Base-by-base conservation (phyloP, 1,284 basidiomycete genomes). In the Rhodotorula sp. region DNA sequence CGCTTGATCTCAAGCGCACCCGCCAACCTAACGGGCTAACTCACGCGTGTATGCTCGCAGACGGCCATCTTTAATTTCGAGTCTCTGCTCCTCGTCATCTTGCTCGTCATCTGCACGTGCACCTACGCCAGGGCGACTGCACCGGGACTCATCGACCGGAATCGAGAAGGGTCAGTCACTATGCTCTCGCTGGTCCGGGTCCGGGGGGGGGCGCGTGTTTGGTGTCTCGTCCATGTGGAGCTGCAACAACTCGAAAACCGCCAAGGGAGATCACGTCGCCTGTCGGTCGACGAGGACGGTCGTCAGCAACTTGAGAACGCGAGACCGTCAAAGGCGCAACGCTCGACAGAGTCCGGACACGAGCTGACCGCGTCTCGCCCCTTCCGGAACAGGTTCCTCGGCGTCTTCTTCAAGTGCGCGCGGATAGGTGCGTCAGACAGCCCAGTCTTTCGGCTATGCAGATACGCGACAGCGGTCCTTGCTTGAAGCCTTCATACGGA, bases 21-120 rank as follows among this genome's bases (percentile, higher is more conserved):
- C 12, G 10, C 39, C 39, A 43, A 14, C 10, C 39, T 10, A 7
- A 10, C 14, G 10, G 39, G 39, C 39, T 46, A 26, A 43, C 15
- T 16, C 14, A 29, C 29, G 39, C 18, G 14, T 21, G 18, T 46
- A 31, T 14, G 29, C 43, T 3, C 23, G 18, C 78, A 97, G 95
- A 96, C 95, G 59, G 96, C 97, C 12, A 86, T 99, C 51, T 97
- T 99, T 88, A 96, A 97, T 84, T 99, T 99, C 80, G 91, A 96
- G 82, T 95, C 93, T 1, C 87, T 99, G 26, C 86, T 99, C 20
- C 88, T 97, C 77, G 93, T 97, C 80, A 89, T 97, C 74, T 86
- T 99, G 23, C 87, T 99, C 64, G 85, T 91, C 80, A 94, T 98
- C 73, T 99, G 97, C 84, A 98, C 96, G 58, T 97, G 93, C 85